Conservation (phyloP, 2,329 filamentous ascomycete genomes). For the Calonectria leucothoes region DNA sequence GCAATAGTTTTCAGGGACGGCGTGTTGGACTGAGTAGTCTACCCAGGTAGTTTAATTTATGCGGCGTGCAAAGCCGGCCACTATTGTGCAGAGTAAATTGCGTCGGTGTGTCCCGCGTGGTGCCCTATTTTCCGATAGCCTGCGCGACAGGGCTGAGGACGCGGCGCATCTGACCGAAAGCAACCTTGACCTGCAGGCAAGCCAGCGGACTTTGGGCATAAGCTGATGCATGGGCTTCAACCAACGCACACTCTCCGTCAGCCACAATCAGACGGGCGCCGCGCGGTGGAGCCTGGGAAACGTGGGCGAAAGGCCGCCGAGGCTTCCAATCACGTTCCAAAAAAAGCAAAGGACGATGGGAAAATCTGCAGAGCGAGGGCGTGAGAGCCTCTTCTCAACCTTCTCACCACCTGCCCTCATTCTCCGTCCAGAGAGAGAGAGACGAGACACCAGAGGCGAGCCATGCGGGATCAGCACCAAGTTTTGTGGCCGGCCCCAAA, state of each 20-base stretch:
- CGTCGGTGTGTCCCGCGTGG: too few species aligned
- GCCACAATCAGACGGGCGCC: background rate
- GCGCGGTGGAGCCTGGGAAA: background rate
- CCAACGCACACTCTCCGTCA: background rate
- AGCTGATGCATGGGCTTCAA: background rate
- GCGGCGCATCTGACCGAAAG: background rate
- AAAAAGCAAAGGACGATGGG: background rate
- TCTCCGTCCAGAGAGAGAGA: background rate
- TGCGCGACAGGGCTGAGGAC: background rate
- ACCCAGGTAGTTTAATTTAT: too few species aligned
- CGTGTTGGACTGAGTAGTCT: background rate
- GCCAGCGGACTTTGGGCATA: background rate
- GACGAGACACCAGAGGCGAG: background rate
- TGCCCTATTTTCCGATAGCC: too few species aligned
- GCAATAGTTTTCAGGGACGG: background rate
- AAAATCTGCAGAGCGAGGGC: background rate
- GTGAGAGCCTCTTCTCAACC: background rate
- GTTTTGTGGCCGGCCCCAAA: background rate
- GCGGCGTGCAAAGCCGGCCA: background rate
- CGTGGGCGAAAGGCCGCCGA: background rate
- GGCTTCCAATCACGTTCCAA: background rate
- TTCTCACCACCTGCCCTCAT: background rate
- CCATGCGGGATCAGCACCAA: background rate
- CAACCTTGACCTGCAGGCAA: background rate
- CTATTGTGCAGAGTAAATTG: background rate